Evolutionary conservation across 179 eudicot species (phyloP), one percentile per base, ranked within the genome.

Genomic region (Nepenthes alata): DNA sequence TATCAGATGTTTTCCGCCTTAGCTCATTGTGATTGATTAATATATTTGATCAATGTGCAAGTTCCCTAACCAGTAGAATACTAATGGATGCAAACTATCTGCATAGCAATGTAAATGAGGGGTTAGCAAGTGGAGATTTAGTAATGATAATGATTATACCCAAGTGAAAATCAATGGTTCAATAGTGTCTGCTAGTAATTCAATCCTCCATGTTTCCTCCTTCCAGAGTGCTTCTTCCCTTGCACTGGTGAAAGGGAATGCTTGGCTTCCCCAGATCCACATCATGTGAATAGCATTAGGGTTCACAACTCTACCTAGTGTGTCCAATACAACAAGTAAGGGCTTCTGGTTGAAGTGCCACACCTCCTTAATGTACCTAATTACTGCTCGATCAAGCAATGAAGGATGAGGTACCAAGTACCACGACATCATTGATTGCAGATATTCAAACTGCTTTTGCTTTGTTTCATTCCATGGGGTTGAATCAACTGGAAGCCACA

Each of bases 231-330:
- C 72, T 63, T 70, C 77, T 64, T 83, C 94, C 62, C 71, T 77
- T 4, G 73, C 66, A 58, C 67, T 74, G 16, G 86, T 83, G 72
- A 86, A 86, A 8, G 94, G 94, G 68, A 77, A 86, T 34, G 89
- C 94, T 58, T 58, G 11, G 55, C 81, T 74, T 14, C 84, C 89
- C 94, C 94, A 86, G 65, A 86, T 86, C 94, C 85, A 86, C 82
- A 83, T 70, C 88, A 85, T 81, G 68, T 83, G 70, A 34, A 79
- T 66, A 10, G 89, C 94, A 61, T 86, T 78, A 11, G 66, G 67
- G 69, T 81, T 81, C n/a, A 77, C 71, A 1, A 75, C 80, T 64
- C 70, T 74, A 3, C 89, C 94, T 37, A 77, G 89, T 11, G 88
- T 83, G 65, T 86, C 94, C 52, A 86, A 58, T 52, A 86, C 94